phyloP scores from a whole-genome alignment of 1,284 basidiomycete species.

The Fomitiporia mediterranea region DNA sequence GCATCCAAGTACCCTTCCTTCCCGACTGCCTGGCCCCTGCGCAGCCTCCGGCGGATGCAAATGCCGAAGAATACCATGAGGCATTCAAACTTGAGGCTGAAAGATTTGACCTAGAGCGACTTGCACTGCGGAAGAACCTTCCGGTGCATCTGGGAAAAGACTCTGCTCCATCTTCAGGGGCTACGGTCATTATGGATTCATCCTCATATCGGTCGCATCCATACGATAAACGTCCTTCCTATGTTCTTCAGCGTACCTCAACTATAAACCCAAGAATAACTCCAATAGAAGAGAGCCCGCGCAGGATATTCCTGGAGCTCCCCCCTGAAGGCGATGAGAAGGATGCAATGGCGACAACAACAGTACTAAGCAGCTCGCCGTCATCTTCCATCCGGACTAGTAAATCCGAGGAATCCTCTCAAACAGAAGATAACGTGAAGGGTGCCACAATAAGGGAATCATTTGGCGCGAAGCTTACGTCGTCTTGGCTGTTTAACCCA shows the following conservation, averaged over 20 bases:
- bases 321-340: slow-evolving; percentile 37
- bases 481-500: slow-evolving; percentile 71
- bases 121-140: slow-evolving; percentile 39
- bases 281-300: slow-evolving; percentile 68
- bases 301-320: slow-evolving; percentile 42
- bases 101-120: slow-evolving; percentile 65
- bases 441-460: slow-evolving; percentile 20
- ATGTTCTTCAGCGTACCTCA: slow-evolving; percentile 41
- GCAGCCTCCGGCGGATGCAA: slow-evolving; percentile 18
- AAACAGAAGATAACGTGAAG: slow-evolving; percentile 5
- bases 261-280: slow-evolving; percentile 42
- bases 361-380: slow-evolving; percentile 55
- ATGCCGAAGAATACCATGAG: slow-evolving; percentile 12
- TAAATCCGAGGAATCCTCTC: slow-evolving; percentile 10
- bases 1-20: slow-evolving; percentile 78
- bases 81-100: slow-evolving; percentile 47
- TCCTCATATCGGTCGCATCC: slow-evolving; percentile 33
- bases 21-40: slow-evolving; percentile 35
- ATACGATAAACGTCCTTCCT: slow-evolving; percentile 34
- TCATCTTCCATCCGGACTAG: slow-evolving; percentile 54
- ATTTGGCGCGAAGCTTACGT: slow-evolving; percentile 55
- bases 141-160: slow-evolving; percentile 17
- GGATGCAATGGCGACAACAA: slow-evolving; percentile 19
- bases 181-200: slow-evolving; percentile 24
- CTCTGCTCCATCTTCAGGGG: slow-evolving; percentile 17